Conservation (phyloP, 2,329 filamentous ascomycete species). For the Colletotrichum tropicale region DNA sequence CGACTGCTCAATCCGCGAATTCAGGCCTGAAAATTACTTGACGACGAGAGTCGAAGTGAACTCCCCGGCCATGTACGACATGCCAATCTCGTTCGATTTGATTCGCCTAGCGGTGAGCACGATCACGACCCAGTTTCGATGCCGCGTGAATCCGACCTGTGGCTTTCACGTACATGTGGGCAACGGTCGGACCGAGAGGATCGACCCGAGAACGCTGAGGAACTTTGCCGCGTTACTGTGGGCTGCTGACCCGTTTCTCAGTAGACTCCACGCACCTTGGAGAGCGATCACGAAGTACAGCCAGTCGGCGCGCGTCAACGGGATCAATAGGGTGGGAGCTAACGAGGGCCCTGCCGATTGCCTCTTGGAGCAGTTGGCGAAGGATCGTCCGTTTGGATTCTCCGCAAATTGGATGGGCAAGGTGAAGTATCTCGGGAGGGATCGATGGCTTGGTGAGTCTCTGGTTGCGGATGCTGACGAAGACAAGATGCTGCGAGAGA, state of each 20-base stretch:
- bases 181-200: slow-evolving; percentile 30
- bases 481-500: not conserved
- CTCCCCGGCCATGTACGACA: slow-evolving; percentile 37
- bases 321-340: not conserved
- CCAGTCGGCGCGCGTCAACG: slow-evolving; percentile 11
- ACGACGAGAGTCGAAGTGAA: slow-evolving; percentile 34
- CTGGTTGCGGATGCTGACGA: not conserved
- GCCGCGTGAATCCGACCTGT: slow-evolving; percentile 35
- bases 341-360: not conserved
- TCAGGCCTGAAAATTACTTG: slow-evolving; percentile 1
- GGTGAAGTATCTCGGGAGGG: slow-evolving; percentile 24
- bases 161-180: slow-evolving; percentile 43
- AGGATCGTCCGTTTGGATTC: not conserved
- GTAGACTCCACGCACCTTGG: slow-evolving; percentile 37
- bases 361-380: not conserved
- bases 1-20: slow-evolving; percentile 4
- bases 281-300: slow-evolving; percentile 23
- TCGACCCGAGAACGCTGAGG: slow-evolving; percentile 30
- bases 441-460: slow-evolving; percentile 27
- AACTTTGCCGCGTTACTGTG: slow-evolving; percentile 36
- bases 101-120: slow-evolving; percentile 33
- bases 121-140: slow-evolving; percentile 32
- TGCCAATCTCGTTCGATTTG: slow-evolving; percentile 28
- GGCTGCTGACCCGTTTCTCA: slow-evolving; percentile 39
- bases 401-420: not conserved